Base-by-base conservation (phyloP, 225 moss, liverwort and hornwort genomes). In the Sphagnum tenellum region DNA sequence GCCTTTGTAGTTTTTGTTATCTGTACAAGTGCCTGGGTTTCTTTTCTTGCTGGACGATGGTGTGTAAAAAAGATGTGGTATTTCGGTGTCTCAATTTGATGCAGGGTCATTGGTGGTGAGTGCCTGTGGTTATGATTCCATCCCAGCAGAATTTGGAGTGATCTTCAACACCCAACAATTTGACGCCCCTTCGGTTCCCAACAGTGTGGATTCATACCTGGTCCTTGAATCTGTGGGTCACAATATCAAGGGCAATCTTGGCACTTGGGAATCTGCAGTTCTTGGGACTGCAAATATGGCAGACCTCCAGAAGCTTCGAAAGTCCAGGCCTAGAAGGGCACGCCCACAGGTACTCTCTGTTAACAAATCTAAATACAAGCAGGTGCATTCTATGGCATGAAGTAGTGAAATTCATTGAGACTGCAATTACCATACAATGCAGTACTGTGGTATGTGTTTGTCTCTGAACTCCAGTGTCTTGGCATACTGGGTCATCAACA, bases 261-360 rank as follows among this genome's bases (percentile, higher is more conserved):
- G 96, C 59, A 92, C 96, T 0, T 98, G 92, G 92, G 89, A 92
- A 70, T 92, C 92, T 46, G 64, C 74, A 51, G 87, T 98, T 8
- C 87, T 98, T 5, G 86, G 90, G 11, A 56, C 92, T 65, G 82
- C 85, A 2, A 73, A 87, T 65, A 73, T 81, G 66, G 29, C 68
- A 2, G 77, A 75, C 64, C 85, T 98, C 60, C 83, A 82, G 66
- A 67, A 69, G 55, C 45, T 89, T 58, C 75, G 94, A 47, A 91
- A 84, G 56, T 88, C 94, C 57, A 83, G 82, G 45, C 91, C 94
- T 47, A 86, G 89, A 49, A 87, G 81, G 49, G 67, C 87, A 14
- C 85, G 89, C 54, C 83, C 79, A 76, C 83, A 86, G 88, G 94
- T 94, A 47, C 2, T 57, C 14, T 47, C 47, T 61, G 29, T 29